A percentile compares a stretch with the other conserved stretches of the same genome.
Conservation (phyloP, 2,329 filamentous ascomycete genomes). For the Diaporthe nobilis region DNA sequence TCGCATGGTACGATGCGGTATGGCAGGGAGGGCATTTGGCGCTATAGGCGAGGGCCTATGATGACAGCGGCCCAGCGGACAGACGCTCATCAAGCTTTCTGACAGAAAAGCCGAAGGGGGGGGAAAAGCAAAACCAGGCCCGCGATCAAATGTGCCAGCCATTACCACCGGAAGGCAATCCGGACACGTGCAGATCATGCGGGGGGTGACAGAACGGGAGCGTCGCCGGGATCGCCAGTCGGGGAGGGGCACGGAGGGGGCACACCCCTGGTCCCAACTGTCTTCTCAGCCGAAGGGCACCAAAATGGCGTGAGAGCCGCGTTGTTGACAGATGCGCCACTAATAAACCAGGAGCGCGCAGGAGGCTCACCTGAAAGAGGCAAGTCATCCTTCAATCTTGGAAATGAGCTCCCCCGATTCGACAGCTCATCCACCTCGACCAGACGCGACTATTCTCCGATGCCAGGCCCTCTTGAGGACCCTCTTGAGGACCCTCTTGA, state of each 20-base stretch:
- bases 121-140: background rate
- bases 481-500: background rate
- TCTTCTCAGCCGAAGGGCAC: slow-evolving; percentile 32
- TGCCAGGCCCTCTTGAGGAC: background rate
- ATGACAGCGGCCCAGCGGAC: slow-evolving; percentile 9
- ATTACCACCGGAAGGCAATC: slow-evolving; percentile 27
- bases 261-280: background rate
- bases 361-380: slow-evolving; percentile 34
- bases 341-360: slow-evolving; percentile 18
- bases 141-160: slow-evolving; percentile 6
- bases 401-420: slow-evolving; percentile 29
- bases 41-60: slow-evolving; percentile 1
- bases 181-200: slow-evolving; percentile 37
- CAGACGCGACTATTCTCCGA: slow-evolving; percentile 22
- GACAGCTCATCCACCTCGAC: slow-evolving; percentile 1
- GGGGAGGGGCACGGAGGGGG: background rate
- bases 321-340: slow-evolving; percentile 30
- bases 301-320: slow-evolving; percentile 35
- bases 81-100: slow-evolving; percentile 28
- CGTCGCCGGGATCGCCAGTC: slow-evolving; percentile 27
- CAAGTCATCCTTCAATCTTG: slow-evolving; percentile 33
- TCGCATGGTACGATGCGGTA: background rate
- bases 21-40: background rate
- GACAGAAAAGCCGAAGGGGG: slow-evolving; percentile 26
- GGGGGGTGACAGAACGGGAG: slow-evolving; percentile 34